Evolutionary conservation across 176 grass and related monocot species (phyloP).

Genomic region (Eremochloa ophiuroides): DNA sequence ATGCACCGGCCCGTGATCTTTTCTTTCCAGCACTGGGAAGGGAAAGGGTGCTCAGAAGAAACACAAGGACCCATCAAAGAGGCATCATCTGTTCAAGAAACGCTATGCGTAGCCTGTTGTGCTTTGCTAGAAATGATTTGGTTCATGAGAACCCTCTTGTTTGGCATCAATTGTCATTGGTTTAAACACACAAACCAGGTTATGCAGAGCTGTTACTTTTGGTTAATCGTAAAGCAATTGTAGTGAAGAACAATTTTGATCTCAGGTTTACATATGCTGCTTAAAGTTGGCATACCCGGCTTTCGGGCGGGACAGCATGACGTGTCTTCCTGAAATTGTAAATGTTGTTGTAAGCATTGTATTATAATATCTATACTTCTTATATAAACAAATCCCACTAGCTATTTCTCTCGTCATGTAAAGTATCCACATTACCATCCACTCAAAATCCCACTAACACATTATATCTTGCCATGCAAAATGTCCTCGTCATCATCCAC

Average conservation of each 20-base stretch:
- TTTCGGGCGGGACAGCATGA: neutral
- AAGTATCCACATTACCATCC: no score
- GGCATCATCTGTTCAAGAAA: slow-evolving; percentile 84
- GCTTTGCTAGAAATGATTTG: neutral
- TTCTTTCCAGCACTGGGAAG: slow-evolving; percentile 74
- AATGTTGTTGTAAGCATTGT: neutral
- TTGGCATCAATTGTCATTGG: neutral
- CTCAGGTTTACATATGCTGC: neutral
- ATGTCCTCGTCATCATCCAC: no score
- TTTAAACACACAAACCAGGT: neutral
- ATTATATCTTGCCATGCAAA: no score
- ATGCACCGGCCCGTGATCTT: neutral
- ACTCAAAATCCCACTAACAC: no score
- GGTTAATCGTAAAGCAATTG: neutral
- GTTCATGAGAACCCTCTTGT: neutral
- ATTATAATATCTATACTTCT: no score
- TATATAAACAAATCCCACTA: no score
- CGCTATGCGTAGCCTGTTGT: slow-evolving; percentile 34
- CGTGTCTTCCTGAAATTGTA: slow-evolving; percentile 1
- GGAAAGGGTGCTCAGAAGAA: slow-evolving; percentile 52
- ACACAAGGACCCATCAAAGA: slow-evolving; percentile 82
- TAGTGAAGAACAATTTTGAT: neutral
- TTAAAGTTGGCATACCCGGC: neutral
- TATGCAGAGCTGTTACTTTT: neutral
- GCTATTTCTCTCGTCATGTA: no score